Base-by-base conservation (phyloP, 805 yeast genomes). In the Lipomyces oligophaga region DNA sequence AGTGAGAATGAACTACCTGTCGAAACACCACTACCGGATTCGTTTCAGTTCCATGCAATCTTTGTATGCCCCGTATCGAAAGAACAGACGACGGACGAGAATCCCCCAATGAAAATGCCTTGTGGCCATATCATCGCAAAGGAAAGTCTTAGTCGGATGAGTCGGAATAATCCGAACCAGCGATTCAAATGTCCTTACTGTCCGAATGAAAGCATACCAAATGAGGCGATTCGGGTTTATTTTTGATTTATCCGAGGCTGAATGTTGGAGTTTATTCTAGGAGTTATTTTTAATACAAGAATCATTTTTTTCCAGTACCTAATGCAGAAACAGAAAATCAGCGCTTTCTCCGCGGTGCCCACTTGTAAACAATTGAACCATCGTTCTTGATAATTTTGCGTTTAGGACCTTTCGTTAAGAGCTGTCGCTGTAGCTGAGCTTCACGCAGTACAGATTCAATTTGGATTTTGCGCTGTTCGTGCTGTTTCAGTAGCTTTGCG, bases 361-460 rank as follows among this genome's bases (percentile, higher is more conserved):
- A 90, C 68, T 86, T 86, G 69, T 77, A 93, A 2, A 75, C 72
- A 0, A 77, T 76, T 46, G 76, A 75, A 3, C 97, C 97, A 27
- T 78, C 74, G 13, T 74, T 69, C 46, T 75, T 83, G 2, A 75
- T 71, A 4, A 83, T 64, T 70, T 88, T 88, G 75, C 82, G 84
- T 68, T 85, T 85, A 51, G 80, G 78, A 0, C 97, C 97, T 56
- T 81, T 83, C 64, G 86, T 86, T 95, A 90, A 87, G 45, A 88
- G 74, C 61, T 89, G 95, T 52, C 84, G 79, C 59, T 88, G 94
- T 46, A 77, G 59, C 46, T 83, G 85, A 79, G 89, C 79, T 59
- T 80, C 77, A 34, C 73, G 74, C 60, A 86, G 83, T 15, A 90
- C 84, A 41, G 75, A 75, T 41, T 72, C 70, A 55, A 90, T 72